Percentiles rank a stretch among this genome's conserved stretches.
Evolutionary conservation across 176 grass and related monocot genomes (phyloP).

Genomic region (Carex scoparia): DNA sequence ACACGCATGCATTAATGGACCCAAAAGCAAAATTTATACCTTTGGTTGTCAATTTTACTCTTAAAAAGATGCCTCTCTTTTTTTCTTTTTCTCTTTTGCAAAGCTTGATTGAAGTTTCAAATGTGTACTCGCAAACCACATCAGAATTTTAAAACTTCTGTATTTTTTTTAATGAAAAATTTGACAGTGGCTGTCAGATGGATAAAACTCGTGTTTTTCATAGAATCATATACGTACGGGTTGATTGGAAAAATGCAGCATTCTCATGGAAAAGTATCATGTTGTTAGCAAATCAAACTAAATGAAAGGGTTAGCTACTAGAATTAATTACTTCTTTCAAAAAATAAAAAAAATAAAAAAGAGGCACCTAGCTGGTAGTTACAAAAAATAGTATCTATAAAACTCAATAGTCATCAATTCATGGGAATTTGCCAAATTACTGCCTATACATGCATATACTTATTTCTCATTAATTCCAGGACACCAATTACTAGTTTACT

Average conservation of each 20-base stretch:
- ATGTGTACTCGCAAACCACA: background rate
- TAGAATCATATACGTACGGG: too few relatives aligned
- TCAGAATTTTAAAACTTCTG: background rate
- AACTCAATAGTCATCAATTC: background rate
- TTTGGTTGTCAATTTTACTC: slow-evolving; percentile 13
- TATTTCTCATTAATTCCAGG: slow-evolving; percentile 8
- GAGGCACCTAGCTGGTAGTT: background rate
- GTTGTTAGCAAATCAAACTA: background rate
- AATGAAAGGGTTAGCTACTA: background rate
- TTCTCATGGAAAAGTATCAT: background rate
- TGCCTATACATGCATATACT: slow-evolving; percentile 26
- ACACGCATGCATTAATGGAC: slow-evolving; percentile 11
- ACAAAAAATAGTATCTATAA: background rate
- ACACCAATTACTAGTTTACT: background rate
- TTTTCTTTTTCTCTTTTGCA: background rate
- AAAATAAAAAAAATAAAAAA: background rate
- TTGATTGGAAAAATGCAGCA: too few relatives aligned
- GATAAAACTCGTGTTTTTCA: too few relatives aligned
- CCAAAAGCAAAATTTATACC: slow-evolving; percentile 16
- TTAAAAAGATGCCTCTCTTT: slow-evolving; percentile 5
- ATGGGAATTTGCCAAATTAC: background rate
- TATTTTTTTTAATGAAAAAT: background rate
- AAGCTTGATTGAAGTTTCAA: background rate
- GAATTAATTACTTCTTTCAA: background rate
- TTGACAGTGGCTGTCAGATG: too few relatives aligned